Conservation (phyloP, 257 asterid species). For the Handroanthus guayacan region DNA sequence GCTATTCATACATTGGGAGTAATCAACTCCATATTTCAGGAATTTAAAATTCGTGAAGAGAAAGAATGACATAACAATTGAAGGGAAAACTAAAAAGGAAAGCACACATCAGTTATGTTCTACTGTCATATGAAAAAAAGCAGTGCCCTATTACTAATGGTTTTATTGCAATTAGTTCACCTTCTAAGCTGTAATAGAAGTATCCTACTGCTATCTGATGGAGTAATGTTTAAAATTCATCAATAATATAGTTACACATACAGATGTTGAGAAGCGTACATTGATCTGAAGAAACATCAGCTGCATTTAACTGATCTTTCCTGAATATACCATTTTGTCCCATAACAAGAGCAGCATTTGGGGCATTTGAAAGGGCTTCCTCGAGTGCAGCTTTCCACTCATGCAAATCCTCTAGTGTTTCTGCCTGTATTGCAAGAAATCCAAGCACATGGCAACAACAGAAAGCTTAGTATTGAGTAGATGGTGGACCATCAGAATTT, state of each 20-base stretch:
- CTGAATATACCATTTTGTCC: slow-evolving; percentile 84
- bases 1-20: background rate
- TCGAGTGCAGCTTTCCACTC: slow-evolving; percentile 98
- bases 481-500: slow-evolving; percentile 1
- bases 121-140: background rate
- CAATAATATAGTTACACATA: slow-evolving; percentile 26
- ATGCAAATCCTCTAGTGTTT: slow-evolving; percentile 85
- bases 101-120: slow-evolving; percentile 16
- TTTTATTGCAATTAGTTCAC: slow-evolving; percentile 16
- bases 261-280: slow-evolving; percentile 47
- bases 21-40: background rate
- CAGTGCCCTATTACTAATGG: background rate
- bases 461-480: background rate
- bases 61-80: slow-evolving; percentile 3
- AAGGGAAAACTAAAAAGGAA: slow-evolving; percentile 3
- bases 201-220: slow-evolving; percentile 8
- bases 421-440: slow-evolving; percentile 70
- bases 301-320: slow-evolving; percentile 71
- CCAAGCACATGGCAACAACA: slow-evolving; percentile 15
- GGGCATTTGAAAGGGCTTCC: slow-evolving; percentile 92
- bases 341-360: slow-evolving; percentile 68
- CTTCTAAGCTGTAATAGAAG: background rate
- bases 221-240: slow-evolving; percentile 7
- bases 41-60: background rate
- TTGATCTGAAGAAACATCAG: slow-evolving; percentile 72